Percentiles rank a stretch among this genome's conserved stretches.
These are phyloP conservation scores for Alloteropsis semialata DNA, from an alignment of 176 grass and related monocot genomes.

Conservation along the genomic window DNA sequence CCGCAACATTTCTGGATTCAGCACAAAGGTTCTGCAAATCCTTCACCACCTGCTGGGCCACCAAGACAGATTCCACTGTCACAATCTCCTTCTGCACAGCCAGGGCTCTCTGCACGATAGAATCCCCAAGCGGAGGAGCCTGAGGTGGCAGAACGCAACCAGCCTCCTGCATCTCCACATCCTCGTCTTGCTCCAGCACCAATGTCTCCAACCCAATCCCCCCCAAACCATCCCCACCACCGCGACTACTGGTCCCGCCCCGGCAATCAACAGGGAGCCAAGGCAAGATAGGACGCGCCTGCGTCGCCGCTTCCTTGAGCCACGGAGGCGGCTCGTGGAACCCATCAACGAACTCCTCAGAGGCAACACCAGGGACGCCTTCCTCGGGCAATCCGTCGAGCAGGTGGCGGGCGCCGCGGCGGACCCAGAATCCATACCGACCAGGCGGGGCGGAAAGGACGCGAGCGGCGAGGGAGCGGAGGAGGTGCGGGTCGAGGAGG, in stretches of 20 bases:
- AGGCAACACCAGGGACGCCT: neutral
- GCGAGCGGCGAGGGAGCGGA: constrained; percentile 35
- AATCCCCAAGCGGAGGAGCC: constrained; percentile 26
- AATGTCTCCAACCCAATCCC: constrained; percentile 2
- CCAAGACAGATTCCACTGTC: constrained; percentile 36
- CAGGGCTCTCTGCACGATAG: constrained; percentile 3
- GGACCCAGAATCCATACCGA: constrained; percentile 38
- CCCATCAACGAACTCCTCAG: constrained; percentile 21
- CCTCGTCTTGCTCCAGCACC: constrained; percentile 18
- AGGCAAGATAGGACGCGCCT: constrained; percentile 35
- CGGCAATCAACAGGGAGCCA: constrained; percentile 64
- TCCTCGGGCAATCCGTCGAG: constrained; percentile 59
- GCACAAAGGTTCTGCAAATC: constrained; percentile 56
- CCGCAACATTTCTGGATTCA: constrained; percentile 47
- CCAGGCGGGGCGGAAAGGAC: constrained; percentile 8
- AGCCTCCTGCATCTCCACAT: constrained; percentile 28
- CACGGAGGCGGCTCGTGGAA: constrained; percentile 51
- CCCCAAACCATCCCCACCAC: neutral
- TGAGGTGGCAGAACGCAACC: neutral
- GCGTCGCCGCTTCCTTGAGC: constrained; percentile 34
- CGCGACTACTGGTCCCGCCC: neutral
- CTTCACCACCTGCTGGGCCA: constrained; percentile 32
- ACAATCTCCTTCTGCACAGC: constrained; percentile 41
- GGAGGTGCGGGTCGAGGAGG: constrained; percentile 38
- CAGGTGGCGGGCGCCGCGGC: constrained; percentile 57